Evolutionary conservation across 345 rosid genomes (phyloP).

Genomic region (Populus euphratica): DNA sequence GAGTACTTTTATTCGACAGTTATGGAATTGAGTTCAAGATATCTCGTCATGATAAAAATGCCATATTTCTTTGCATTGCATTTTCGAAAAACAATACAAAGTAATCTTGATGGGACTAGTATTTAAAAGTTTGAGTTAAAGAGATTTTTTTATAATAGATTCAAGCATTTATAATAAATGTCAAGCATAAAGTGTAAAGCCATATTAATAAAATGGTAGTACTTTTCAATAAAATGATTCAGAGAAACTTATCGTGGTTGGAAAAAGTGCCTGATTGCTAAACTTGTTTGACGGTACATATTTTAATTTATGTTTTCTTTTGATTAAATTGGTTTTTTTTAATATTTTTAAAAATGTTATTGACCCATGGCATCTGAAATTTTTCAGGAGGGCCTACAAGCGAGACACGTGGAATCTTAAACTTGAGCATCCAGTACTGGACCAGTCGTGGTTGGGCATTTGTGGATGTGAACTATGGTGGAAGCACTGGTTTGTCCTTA

Average conservation of each 20-base stretch:
- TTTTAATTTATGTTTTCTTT: background rate
- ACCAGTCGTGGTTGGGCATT: slow-evolving; percentile 98
- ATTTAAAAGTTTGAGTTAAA: too few species aligned
- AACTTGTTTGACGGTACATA: background rate
- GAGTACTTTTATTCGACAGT: too few species aligned
- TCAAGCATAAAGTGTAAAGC: background rate
- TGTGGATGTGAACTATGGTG: slow-evolving; percentile 96
- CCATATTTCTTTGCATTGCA: background rate
- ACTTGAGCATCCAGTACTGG: slow-evolving; percentile 83
- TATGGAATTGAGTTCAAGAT: background rate
- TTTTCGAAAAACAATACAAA: background rate
- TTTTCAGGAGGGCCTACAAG: slow-evolving; percentile 86
- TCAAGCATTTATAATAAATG: background rate
- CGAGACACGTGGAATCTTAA: slow-evolving; percentile 72
- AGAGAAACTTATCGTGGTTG: background rate
- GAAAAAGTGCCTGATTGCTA: background rate
- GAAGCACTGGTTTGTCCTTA: slow-evolving; percentile 85
- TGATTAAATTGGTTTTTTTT: background rate
- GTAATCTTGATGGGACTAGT: background rate
- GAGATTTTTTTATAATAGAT: background rate
- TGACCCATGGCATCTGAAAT: background rate
- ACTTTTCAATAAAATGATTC: background rate
- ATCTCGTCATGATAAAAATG: background rate
- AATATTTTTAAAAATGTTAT: background rate
- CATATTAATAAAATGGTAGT: background rate